Percentiles rank a stretch among this genome's conserved stretches.
Conservation (phyloP, 306 rosid genomes). For the Notholithocarpus densiflorus region DNA sequence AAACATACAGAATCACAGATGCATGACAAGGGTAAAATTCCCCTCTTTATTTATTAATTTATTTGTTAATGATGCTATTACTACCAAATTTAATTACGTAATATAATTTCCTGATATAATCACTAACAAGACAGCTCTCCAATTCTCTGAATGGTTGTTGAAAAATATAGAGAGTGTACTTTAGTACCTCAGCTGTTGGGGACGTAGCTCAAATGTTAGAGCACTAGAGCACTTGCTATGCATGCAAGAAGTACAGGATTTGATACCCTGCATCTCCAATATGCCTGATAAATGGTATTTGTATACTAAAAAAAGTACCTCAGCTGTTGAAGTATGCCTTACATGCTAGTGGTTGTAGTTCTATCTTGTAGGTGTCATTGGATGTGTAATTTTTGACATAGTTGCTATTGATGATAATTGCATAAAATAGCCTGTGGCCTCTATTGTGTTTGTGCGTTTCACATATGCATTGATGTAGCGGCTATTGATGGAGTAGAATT, state of each 20-base stretch:
- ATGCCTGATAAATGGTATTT: too few relatives aligned
- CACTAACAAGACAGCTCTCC: background rate
- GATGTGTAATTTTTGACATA: background rate
- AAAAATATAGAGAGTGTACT: background rate
- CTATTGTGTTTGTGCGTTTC: background rate
- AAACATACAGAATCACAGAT: background rate
- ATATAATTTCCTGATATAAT: background rate
- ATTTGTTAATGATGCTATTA: background rate
- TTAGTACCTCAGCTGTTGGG: too few relatives aligned
- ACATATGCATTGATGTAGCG: conserved; percentile 10
- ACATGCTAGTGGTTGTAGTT: too few relatives aligned
- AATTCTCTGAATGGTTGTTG: background rate
- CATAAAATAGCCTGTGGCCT: background rate
- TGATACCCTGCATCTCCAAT: too few relatives aligned
- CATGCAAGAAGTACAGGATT: too few relatives aligned
- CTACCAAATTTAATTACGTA: background rate
- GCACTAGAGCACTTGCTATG: too few relatives aligned
- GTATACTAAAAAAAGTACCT: too few relatives aligned
- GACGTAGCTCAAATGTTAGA: too few relatives aligned
- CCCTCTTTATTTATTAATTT: background rate
- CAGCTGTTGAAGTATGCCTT: too few relatives aligned
- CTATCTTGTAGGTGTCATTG: background rate
- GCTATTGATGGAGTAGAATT: conserved; percentile 14
- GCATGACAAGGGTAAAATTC: background rate
- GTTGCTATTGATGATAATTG: background rate